Conservation (phyloP, 2,329 filamentous ascomycete species). For the Rhinocladiella mackenziei region DNA sequence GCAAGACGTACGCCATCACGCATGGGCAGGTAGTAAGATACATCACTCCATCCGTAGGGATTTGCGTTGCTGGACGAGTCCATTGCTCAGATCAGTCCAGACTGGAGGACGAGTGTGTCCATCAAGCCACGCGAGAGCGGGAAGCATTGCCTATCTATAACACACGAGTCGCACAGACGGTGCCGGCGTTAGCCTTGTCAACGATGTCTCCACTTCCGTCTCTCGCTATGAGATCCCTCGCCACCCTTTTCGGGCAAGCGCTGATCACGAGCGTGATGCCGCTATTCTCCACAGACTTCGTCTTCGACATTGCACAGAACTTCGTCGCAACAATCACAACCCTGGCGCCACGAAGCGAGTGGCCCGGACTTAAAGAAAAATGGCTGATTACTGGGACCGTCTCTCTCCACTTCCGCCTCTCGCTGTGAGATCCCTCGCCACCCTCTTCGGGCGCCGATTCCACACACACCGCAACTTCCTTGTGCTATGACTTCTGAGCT, state of each 20-base stretch:
- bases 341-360: neutral
- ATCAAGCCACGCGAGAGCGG: neutral
- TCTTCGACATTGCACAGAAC: neutral
- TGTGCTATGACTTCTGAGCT: no score
- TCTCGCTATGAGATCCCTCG: constrained; percentile 1
- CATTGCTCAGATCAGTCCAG: neutral
- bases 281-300: neutral
- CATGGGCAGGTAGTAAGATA: constrained; percentile 7
- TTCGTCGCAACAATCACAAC: neutral
- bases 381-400: no score
- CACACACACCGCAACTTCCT: no score
- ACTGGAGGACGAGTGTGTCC: neutral
- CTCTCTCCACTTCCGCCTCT: no score
- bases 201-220: neutral
- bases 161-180: neutral
- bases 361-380: neutral
- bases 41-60: constrained; percentile 3
- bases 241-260: neutral
- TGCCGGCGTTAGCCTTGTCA: neutral
- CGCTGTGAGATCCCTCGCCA: no score
- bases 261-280: neutral
- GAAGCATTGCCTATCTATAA: neutral
- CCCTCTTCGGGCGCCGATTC: no score
- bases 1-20: constrained; percentile 5
- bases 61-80: neutral